Base-by-base conservation (phyloP, 2,329 filamentous ascomycete species). In the Penicillium freii region DNA sequence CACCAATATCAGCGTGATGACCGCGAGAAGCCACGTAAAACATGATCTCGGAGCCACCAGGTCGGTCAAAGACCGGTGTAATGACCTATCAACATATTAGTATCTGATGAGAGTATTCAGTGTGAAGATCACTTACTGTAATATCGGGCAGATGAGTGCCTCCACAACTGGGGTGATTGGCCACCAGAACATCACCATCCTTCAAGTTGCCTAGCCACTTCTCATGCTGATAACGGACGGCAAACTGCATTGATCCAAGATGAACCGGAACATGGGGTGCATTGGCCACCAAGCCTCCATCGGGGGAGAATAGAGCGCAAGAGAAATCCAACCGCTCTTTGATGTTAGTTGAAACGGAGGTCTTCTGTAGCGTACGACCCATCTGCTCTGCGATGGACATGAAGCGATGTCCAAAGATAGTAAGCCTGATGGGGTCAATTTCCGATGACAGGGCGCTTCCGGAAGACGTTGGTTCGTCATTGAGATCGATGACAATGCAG, bases 311-410 rank as follows among this genome's bases (percentile, higher is more conserved):
- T 1, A 93, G 80, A 29, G 90, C 90, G 62, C 90, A 94, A 4
- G 88, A 92, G 67, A 91, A 94, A 68, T 94, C 90, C 1, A 93
- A 81, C 5, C 90, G 84, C 89, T 93, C 90, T 70, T 93, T 93
- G 69, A 93, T 90, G 65, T 92, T 93, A 0, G 79, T 81, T 0
- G 80, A 82, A 10, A 84, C 81, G 0, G 78, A 78, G 0, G 82
- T 84, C 62, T 82, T 81, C 51, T 84, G 81, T 17, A 84, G 70
- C 0, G 82, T 83, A 5, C 79, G 79, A 34, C 82, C 82, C 82
- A 84, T 84, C 59, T 84, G 82, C 58, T 84, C 82, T 0, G 82
- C 82, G 21, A 84, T 83, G 3, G 80, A 79, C 82, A 84, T 84
- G 72, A 84, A 84, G 0, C 82, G 75, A 62, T 84, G 81, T 0